Conservation (phyloP, 2,329 filamentous ascomycete genomes). For the Diplodia mutila region DNA sequence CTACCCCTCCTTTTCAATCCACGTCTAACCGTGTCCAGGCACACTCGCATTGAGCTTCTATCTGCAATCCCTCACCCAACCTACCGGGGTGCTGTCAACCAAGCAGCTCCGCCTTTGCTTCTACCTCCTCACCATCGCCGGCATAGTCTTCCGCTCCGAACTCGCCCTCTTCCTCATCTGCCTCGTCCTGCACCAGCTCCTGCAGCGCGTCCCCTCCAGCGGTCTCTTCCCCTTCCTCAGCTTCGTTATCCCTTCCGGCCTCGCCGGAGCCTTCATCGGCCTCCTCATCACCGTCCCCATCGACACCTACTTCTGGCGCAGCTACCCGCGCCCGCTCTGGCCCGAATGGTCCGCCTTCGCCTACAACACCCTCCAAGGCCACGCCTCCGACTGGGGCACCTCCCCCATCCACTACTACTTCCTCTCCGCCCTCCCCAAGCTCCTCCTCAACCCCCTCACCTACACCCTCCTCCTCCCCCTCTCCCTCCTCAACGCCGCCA, state of each 20-base stretch:
- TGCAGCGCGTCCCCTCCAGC: conserved; percentile 57
- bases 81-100: conserved; percentile 35
- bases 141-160: conserved; percentile 87
- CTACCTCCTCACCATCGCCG: conserved; percentile 76
- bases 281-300: conserved; percentile 72
- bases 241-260: conserved; percentile 66
- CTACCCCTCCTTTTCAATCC: not conserved
- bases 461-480: conserved; percentile 57
- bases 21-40: conserved; percentile 49
- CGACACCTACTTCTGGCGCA: conserved; percentile 94
- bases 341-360: conserved; percentile 87
- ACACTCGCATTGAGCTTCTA: conserved; percentile 64
- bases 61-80: conserved; percentile 45
- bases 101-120: conserved; percentile 67
- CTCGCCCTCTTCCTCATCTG: conserved; percentile 77
- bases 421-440: conserved; percentile 74
- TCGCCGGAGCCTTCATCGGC: conserved; percentile 67
- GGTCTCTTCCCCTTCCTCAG: conserved; percentile 32
- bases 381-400: conserved; percentile 84
- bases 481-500: conserved; percentile 54
- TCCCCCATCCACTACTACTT: conserved; percentile 89
- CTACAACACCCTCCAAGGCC: conserved; percentile 85
- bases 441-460: conserved; percentile 78
- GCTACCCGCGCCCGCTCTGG: conserved; percentile 66
- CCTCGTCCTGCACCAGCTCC: conserved; percentile 68